Conservation (phyloP, 306 rosid genomes). For the Gillenia trifoliata region DNA sequence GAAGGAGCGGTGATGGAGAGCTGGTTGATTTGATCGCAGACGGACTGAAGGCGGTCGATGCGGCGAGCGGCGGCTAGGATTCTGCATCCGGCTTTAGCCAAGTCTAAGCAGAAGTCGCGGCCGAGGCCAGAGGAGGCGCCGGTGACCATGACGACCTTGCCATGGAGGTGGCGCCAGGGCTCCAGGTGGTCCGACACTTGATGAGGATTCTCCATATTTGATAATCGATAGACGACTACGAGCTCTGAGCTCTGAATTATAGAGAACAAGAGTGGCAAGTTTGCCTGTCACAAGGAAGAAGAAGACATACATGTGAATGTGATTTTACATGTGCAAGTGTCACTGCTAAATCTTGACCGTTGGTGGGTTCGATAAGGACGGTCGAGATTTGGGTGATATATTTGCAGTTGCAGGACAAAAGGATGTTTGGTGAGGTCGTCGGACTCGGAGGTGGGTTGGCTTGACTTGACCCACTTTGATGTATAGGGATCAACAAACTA, state of each 20-base stretch:
- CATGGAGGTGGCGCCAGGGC: constrained; percentile 49
- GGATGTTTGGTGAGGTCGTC: not conserved
- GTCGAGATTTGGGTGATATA: not conserved
- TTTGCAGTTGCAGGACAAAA: not conserved
- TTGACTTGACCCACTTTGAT: too few species aligned
- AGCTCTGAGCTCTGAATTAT: too few species aligned
- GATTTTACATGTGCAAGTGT: not conserved
- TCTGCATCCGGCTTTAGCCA: constrained; percentile 59
- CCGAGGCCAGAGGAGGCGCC: constrained; percentile 89
- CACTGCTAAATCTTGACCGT: not conserved
- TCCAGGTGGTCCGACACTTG: constrained; percentile 29
- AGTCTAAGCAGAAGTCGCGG: constrained; percentile 59
- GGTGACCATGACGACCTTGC: constrained; percentile 78
- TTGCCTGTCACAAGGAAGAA: too few species aligned
- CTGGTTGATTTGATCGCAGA: constrained; percentile 50
- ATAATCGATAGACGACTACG: too few species aligned
- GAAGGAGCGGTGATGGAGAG: not conserved
- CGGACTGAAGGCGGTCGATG: constrained; percentile 48
- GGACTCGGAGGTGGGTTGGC: too few species aligned
- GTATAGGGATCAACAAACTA: too few species aligned
- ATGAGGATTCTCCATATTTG: constrained; percentile 28
- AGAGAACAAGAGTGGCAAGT: not conserved
- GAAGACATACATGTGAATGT: too few species aligned
- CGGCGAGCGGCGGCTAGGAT: constrained; percentile 73
- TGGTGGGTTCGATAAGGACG: not conserved